Base-by-base conservation (phyloP, 73 alveolate genomes). In the Durusdinium trenchii region DNA sequence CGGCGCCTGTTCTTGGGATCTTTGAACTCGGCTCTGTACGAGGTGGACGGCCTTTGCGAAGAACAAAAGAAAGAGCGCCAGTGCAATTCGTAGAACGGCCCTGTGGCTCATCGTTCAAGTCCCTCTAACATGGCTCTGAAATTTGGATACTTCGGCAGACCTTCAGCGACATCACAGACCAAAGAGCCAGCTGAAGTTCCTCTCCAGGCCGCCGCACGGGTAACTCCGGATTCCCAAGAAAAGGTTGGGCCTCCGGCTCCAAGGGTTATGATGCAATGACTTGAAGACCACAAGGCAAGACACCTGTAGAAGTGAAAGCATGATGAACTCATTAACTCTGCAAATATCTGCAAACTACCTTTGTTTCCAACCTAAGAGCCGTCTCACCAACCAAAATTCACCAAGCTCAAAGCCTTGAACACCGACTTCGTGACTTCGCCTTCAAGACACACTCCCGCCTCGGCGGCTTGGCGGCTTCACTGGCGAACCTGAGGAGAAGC, bases 1-100 rank as follows among this genome's bases (percentile, higher is more conserved):
- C n/a, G n/a, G n/a, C n/a, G n/a, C 90, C 90, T 46, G 90, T 46
- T 79, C 90, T 79, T 79, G 28, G 93, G 93, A 83, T 83, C 93
- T 3, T 48, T 83, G 36, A 83, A 83, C 71, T 47, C 93, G 3
- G 93, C 73, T 51, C 50, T 83, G 93, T 83, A 83, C 42, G 93
- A 83, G 35, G 93, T 83, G 35, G 93, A 83, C 32, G 93, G 93
- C 93, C 93, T 83, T 4, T 35, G 42, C 81, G 43, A 67, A 10
- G 28, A 64, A 10, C 23, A 35, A 23, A 16, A 14, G 51, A n/a
- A 67, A n/a, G 9, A 32, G 32, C 81, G 32, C 42, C 0, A 26
- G 42, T 20, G 38, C 90, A 12, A 47, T 16, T 64, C 45, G 42
- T 16, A 54, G 28, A 12, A 20, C 64, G 64, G 20, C 64, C 9